Percentiles rank a stretch among this genome's conserved stretches.
Evolutionary conservation across 2,329 filamentous ascomycete genomes (phyloP).

Genomic region (Exophiala sideris): DNA sequence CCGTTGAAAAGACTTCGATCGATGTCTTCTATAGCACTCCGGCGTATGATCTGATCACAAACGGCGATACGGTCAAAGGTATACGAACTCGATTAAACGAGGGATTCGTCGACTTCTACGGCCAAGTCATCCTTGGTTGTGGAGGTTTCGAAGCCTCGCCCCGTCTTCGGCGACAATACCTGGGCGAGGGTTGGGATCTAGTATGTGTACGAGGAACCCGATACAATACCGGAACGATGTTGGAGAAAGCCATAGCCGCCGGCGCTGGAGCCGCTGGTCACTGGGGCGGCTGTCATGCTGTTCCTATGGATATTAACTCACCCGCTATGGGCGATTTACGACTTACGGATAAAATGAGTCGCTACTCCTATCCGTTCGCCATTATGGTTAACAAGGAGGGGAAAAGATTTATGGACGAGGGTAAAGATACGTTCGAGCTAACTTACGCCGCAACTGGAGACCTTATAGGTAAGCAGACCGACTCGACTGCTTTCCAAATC

Average conservation of each 20-base stretch:
- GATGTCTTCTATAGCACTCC: conserved; percentile 20
- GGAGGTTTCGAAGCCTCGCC: conserved; percentile 4
- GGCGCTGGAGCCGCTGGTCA: not conserved
- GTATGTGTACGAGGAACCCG: conserved; percentile 1
- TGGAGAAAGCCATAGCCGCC: conserved; percentile 1
- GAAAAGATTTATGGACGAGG: conserved; percentile 2
- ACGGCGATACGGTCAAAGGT: conserved; percentile 28
- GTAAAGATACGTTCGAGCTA: not conserved
- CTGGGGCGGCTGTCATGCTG: conserved; percentile 3
- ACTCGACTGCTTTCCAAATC: conserved; percentile 1
- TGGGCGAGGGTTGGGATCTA: conserved; percentile 1
- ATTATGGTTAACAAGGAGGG: conserved; percentile 5
- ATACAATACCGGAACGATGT: conserved; percentile 3
- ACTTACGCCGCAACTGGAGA: conserved; percentile 3
- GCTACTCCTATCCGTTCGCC: conserved; percentile 3
- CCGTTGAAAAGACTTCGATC: conserved; percentile 23
- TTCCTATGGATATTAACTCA: not conserved
- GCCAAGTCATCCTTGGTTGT: not conserved
- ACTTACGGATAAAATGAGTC: not conserved
- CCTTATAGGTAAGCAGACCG: not conserved
- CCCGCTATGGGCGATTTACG: not conserved
- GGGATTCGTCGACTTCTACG: not conserved
- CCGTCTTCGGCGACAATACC: conserved; percentile 1
- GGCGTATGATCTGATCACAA: conserved; percentile 32
- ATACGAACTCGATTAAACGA: not conserved